Evolutionary conservation across 2,329 filamentous ascomycete genomes (phyloP), one percentile per base, ranked within the genome.

Genomic region (Metarhizium anisopliae): DNA sequence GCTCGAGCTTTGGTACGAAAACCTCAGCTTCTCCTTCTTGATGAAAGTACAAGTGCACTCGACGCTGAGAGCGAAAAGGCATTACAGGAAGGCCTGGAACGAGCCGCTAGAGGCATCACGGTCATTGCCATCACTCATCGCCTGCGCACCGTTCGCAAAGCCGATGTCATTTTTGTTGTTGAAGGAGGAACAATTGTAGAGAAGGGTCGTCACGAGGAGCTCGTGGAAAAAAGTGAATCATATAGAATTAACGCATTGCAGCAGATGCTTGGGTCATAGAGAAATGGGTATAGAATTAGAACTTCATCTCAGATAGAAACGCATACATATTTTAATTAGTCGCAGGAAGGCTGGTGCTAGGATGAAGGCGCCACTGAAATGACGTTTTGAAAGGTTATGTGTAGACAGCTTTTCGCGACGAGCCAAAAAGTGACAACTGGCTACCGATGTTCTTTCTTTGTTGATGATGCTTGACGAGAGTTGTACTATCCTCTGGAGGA

Each of bases 31-130:
- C 70, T 95, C 18, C 80, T 95, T 43, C 76, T 95, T 0, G 90
- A 95, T 63, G 90, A 95, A 74, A 87, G 87, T 35, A 95, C 90
- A 0, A 88, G 84, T 47, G 87, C 86, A 3, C 76, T 95, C 2
- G 90, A 95, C 63, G 81, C 82, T 0, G 84, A 85, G 63, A 86
- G 81, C 52, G 86, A 89, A 52, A 74, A 76, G 6, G 70, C 85
- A 10, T 78, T 95, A 29, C 81, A 89, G 55, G 77, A 86, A 30
- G 85, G 83, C 0, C 72, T 90, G 47, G 83, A 88, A 68, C 75
- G 71, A 57, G 81, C 76, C 0, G 75, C 76, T 2, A 73, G 72
- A 51, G 78, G 68, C 55, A 79, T 80, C 50, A 84, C 80, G 0
- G 79, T 83, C 16, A 73, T 84, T 59, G 79, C 79, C 25, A 81